Evolutionary conservation across 805 yeast species (phyloP), one percentile per base, ranked within the genome.

Genomic region (Ogataea pignaliae): DNA sequence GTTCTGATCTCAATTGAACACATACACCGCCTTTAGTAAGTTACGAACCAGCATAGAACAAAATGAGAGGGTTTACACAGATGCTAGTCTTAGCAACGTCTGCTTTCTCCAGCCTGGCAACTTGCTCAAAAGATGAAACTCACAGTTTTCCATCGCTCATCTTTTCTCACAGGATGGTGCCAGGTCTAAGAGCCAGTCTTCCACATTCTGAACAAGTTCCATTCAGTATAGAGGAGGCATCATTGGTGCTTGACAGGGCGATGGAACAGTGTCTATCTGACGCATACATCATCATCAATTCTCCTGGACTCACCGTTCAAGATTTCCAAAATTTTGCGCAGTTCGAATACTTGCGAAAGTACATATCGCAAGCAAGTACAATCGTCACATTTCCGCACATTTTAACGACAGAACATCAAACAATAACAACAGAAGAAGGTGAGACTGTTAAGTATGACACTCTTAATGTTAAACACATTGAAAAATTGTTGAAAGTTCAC

Each of bases 351-450:
- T 49, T 83, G 4, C 69, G 82, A 45, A 69, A 73, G 35, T 75
- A 78, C 54, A 56, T 81, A 48, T 61, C 70, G 17, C 65, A 71
- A 57, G 69, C 86, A n/a, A 82, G 89, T 5, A 78, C 87, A 0
- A 66, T 81, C 9, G 67, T 81, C 3, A 75, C 79, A 2, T 65
- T 84, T 42, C 86, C 88, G 3, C 68, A 79, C 51, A 62, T 73
- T 9, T 61, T 70, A 1, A 43, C 54, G 2, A 45, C 63, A 0
- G 69, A 71, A 12, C 63, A 65, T 21, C 66, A 66, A 3, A 41
- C 59, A 1, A 21, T 21, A 5, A 7, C 7, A 21, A 21, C 26
- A 21, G 26, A 21, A 7, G 26, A 21, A 21, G 26, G 26, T 5
- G 26, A 21, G 26, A 21, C 7, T 21, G 26, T 21, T 21, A 21